Conservation (phyloP, 1,284 basidiomycete genomes). For the Microbotryum violaceum region DNA sequence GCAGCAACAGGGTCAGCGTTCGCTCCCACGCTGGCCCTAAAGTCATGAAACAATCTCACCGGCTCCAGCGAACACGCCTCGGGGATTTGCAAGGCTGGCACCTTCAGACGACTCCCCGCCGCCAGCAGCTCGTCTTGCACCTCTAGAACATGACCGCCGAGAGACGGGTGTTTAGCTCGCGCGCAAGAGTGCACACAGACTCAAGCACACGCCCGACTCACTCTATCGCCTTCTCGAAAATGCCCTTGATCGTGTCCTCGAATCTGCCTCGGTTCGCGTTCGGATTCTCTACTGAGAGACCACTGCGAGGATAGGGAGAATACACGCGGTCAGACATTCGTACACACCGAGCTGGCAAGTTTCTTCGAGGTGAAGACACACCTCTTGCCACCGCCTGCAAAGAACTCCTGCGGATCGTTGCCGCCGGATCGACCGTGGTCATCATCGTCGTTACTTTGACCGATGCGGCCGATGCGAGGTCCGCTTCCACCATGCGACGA, state of each 20-base stretch:
- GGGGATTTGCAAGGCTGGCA: not conserved
- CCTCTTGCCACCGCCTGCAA: conserved; percentile 82
- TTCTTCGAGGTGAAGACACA: conserved; percentile 37
- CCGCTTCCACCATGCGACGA: conserved; percentile 5
- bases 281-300: conserved; percentile 83
- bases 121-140: not conserved
- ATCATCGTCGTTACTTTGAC: conserved; percentile 47
- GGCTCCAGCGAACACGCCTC: conserved; percentile 14
- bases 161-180: not conserved
- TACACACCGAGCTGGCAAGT: not conserved
- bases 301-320: conserved; percentile 49
- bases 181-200: not conserved
- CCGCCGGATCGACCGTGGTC: conserved; percentile 45
- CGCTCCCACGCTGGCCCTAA: not conserved
- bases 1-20: not conserved
- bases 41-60: conserved; percentile 5
- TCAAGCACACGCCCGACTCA: conserved; percentile 44
- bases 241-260: conserved; percentile 65
- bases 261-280: conserved; percentile 50
- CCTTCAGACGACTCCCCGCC: not conserved
- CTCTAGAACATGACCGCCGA: conserved; percentile 1
- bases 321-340: not conserved
- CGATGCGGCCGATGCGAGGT: conserved; percentile 23
- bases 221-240: conserved; percentile 74
- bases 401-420: conserved; percentile 57